Percentiles rank a stretch among this genome's conserved stretches.
These are phyloP conservation scores for Plasmodium chabaudi DNA, from an alignment of 169 alveolate genomes.

Conservation along the genomic window DNA sequence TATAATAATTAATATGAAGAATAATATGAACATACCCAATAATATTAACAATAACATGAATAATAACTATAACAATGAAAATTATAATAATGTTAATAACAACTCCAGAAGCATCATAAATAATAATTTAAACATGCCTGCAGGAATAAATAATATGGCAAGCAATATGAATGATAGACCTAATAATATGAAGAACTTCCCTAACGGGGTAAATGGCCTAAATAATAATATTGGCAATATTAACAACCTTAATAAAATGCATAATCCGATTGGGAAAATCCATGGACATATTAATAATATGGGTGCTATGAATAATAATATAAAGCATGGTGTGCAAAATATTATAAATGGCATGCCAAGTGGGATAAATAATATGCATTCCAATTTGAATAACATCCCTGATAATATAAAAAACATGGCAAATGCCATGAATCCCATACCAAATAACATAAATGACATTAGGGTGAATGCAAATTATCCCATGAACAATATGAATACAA, in stretches of 20 bases:
- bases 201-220: neutral
- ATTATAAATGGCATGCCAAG: conserved; percentile 11
- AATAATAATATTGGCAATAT: conserved; percentile 3
- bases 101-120: conserved; percentile 26
- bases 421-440: neutral
- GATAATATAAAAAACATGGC: conserved; percentile 17
- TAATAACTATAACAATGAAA: conserved; percentile 29
- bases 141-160: conserved; percentile 8
- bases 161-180: conserved; percentile 2
- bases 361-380: conserved; percentile 13
- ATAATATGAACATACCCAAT: conserved; percentile 4
- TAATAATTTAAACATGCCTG: conserved; percentile 20
- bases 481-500: conserved; percentile 10
- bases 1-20: neutral
- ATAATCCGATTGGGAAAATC: conserved; percentile 11
- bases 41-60: conserved; percentile 1
- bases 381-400: conserved; percentile 13
- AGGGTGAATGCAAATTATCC: conserved; percentile 1
- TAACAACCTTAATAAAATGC: conserved; percentile 20
- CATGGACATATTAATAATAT: conserved; percentile 33
- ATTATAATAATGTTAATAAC: conserved; percentile 19
- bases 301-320: conserved; percentile 2
- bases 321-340: conserved; percentile 23
- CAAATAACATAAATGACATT: conserved; percentile 3
- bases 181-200: neutral